Base-by-base conservation (phyloP, 495 filamentous ascomycete species). In the Daldinia decipiens region DNA sequence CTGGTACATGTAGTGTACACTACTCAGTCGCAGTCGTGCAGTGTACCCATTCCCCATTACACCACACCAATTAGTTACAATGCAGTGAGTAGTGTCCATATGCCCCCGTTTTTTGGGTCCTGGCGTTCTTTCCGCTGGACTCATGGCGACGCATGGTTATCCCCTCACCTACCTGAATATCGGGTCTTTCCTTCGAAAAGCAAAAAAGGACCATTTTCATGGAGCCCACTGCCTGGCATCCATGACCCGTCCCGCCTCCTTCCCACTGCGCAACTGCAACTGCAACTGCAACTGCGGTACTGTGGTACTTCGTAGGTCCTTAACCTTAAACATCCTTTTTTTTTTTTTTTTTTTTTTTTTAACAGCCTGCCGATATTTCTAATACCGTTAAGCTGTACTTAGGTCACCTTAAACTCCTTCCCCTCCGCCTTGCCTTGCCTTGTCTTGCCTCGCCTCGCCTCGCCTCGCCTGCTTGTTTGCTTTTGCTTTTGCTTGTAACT, bases 121-220 rank as follows among this genome's bases (percentile, higher is more conserved):
- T 62, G 62, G 62, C 57, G 32, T 59, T 36, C 27, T 68, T 68
- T 59, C 47, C 24, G 47, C 32, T 59, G 56, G 17, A 68, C 65
- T 64, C 54, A 69, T 73, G 64, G 53, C 57, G 62, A 60, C 27
- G 55, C 60, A 69, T 65, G 65, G 70, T 66, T 73, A 55, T 66
- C 61, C 70, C 66, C 65, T 65, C 66, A 73, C 50, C 70, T 70
- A 74, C 71, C 71, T 74, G 71, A 74, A 70, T 70, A 74, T 59
- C 67, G 71, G 71, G 71, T 71, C 71, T 52, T 38, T 52, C 58
- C 53, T 58, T 45, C 59, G 66, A 57, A 54, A 31, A 58, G 54
- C 50, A 71, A 36, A 40, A 58, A 73, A 67, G 45, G 70, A 15
- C 55, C 70, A 52, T 64, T 68, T 68, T 59, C 59, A 63, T 53